Percentiles rank a stretch among this genome's conserved stretches.
Conservation (phyloP, 2,329 filamentous ascomycete genomes). For the Alternaria brassicae region DNA sequence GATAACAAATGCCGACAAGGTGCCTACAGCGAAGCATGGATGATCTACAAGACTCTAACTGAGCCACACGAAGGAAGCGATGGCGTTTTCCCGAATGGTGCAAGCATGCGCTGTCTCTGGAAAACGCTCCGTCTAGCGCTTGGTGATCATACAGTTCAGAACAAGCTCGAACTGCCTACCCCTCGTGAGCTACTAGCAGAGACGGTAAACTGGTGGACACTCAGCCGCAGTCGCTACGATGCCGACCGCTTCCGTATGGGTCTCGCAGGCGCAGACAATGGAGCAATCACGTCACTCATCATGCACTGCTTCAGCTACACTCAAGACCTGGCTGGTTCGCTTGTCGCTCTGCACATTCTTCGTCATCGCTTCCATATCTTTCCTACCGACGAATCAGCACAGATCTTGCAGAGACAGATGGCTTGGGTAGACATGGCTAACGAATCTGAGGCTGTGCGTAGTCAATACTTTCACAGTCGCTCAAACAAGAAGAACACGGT, state of each 20-base stretch:
- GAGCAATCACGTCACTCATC: conserved; percentile 37
- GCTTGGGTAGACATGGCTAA: conserved; percentile 39
- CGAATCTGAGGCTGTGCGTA: conserved; percentile 14
- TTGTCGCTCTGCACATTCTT: conserved; percentile 45
- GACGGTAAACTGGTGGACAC: conserved; percentile 39
- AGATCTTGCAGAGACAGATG: conserved; percentile 37
- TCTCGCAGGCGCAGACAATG: conserved; percentile 29
- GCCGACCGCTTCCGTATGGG: conserved; percentile 37
- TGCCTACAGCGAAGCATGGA: conserved; percentile 39
- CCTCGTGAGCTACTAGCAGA: conserved; percentile 44
- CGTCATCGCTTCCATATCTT: conserved; percentile 34
- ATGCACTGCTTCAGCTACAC: conserved; percentile 47
- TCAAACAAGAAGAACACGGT: conserved; percentile 19
- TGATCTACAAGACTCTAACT: conserved; percentile 38
- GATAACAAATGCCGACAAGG: conserved; percentile 40
- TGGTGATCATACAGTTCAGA: conserved; percentile 24
- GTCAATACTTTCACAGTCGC: conserved; percentile 24
- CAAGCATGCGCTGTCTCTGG: conserved; percentile 42
- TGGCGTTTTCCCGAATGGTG: conserved; percentile 41
- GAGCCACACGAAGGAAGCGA: conserved; percentile 20
- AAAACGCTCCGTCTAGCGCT: conserved; percentile 43
- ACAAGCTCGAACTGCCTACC: conserved; percentile 33
- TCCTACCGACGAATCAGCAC: conserved; percentile 29
- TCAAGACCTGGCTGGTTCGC: conserved; percentile 43
- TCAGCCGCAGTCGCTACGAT: conserved; percentile 33